Conservation (phyloP, 2,329 filamentous ascomycete species). For the Rutstroemia sp. region DNA sequence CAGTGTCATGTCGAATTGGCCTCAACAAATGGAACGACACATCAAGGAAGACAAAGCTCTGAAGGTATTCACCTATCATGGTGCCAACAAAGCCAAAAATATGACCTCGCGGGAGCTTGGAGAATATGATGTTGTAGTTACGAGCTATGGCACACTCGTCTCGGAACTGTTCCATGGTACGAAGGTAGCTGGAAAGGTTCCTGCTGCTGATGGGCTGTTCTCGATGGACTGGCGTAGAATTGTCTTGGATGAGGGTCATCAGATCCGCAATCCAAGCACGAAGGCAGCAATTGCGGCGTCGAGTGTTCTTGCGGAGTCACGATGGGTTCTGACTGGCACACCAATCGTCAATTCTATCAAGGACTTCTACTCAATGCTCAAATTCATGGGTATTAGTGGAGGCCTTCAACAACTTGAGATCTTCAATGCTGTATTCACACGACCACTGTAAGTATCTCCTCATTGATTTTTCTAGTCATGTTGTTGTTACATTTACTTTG, state of each 20-base stretch:
- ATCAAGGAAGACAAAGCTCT: conserved; percentile 56
- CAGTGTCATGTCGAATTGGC: conserved; percentile 88
- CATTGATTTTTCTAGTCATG: neutral
- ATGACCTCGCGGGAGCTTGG: conserved; percentile 48
- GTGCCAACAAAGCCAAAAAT: conserved; percentile 42
- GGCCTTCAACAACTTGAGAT: conserved; percentile 66
- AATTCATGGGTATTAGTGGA: conserved; percentile 68
- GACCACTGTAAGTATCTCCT: conserved; percentile 44
- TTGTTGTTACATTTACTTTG: neutral
- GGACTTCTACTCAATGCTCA: conserved; percentile 73
- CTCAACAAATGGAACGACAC: conserved; percentile 68
- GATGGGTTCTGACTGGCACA: conserved; percentile 76
- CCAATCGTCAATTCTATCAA: conserved; percentile 78
- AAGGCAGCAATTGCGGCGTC: conserved; percentile 64
- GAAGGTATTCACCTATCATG: conserved; percentile 69
- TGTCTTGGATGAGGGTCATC: conserved; percentile 78
- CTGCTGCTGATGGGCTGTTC: conserved; percentile 45
- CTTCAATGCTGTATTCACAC: conserved; percentile 65
- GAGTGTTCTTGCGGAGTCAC: conserved; percentile 58
- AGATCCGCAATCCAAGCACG: conserved; percentile 68
- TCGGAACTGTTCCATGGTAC: conserved; percentile 51
- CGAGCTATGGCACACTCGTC: conserved; percentile 72
- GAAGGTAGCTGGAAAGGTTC: conserved; percentile 34
- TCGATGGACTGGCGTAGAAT: conserved; percentile 69
- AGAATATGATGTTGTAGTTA: conserved; percentile 70